phyloP scores from a whole-genome alignment of 176 grass and related monocot genomes.

The Lolium perenne region DNA sequence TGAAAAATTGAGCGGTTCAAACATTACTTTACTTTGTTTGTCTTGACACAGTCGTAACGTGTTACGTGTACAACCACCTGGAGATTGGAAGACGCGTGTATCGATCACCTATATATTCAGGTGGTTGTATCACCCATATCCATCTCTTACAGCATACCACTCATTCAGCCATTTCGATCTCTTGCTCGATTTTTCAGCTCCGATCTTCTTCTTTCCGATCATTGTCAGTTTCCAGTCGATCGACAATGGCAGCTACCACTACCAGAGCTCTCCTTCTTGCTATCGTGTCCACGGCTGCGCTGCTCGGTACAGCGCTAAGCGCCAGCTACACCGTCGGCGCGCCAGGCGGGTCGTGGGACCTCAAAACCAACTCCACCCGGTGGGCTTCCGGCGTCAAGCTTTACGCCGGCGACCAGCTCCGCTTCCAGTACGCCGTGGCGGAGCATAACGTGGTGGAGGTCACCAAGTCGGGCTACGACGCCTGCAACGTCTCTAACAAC shows the following conservation, averaged over 20 bases:
- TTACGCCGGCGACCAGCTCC: constrained; percentile 19
- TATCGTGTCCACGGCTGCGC: not conserved
- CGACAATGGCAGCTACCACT: not conserved
- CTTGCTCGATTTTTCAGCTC: not conserved
- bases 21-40: not conserved
- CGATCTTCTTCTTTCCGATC: not conserved
- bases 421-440: not conserved
- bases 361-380: not conserved
- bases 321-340: not conserved
- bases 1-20: too few relatives aligned
- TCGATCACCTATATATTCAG: not conserved
- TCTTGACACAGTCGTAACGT: not conserved
- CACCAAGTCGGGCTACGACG: not conserved
- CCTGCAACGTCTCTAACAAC: not conserved
- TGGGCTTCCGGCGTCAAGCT: not conserved
- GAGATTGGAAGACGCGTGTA: not conserved
- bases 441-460: constrained; percentile 11
- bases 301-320: not conserved
- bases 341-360: not conserved
- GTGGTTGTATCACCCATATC: not conserved
- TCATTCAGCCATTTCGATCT: not conserved
- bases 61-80: not conserved
- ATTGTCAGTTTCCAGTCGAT: not conserved
- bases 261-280: not conserved
- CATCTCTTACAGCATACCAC: not conserved